Conservation (phyloP, 495 filamentous ascomycete species). For the Aspergillus baeticus region DNA sequence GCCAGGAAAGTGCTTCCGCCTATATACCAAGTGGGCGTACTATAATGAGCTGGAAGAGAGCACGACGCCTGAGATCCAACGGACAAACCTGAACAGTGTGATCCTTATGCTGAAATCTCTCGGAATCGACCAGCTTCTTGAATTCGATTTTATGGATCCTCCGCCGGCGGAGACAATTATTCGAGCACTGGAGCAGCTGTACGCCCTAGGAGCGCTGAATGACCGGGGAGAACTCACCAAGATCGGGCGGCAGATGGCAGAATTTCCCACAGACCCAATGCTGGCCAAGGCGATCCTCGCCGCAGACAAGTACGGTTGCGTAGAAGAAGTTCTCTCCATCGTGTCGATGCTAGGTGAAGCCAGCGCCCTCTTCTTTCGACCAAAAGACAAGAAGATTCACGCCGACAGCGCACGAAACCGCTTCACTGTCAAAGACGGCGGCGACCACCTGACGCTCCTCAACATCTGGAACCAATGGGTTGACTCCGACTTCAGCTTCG, state of each 20-base stretch:
- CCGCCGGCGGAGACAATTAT: constrained; percentile 91
- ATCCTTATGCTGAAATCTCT: constrained; percentile 86
- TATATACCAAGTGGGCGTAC: constrained; percentile 94
- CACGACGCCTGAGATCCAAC: constrained; percentile 92
- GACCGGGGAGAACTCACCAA: constrained; percentile 88
- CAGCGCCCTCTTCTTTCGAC: constrained; percentile 87
- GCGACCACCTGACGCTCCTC: constrained; percentile 87
- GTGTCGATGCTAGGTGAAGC: constrained; percentile 92
- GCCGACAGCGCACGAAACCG: constrained; percentile 89
- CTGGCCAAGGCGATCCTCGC: constrained; percentile 90
- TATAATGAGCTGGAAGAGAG: constrained; percentile 92
- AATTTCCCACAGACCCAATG: constrained; percentile 95
- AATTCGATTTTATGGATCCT: constrained; percentile 97
- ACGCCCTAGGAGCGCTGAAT: constrained; percentile 87
- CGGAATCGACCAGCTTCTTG: constrained; percentile 89
- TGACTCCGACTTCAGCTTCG: constrained; percentile 82
- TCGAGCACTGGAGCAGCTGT: constrained; percentile 86
- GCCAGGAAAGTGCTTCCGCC: constrained; percentile 90
- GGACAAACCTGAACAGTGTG: constrained; percentile 80
- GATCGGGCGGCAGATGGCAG: constrained; percentile 91
- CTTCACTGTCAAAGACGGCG: constrained; percentile 90
- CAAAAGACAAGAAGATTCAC: constrained; percentile 96
- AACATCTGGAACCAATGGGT: constrained; percentile 98
- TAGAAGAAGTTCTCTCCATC: constrained; percentile 92
- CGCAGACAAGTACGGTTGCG: constrained; percentile 82